phyloP scores from a whole-genome alignment of 345 rosid genomes.

The Kandelia obovata region DNA sequence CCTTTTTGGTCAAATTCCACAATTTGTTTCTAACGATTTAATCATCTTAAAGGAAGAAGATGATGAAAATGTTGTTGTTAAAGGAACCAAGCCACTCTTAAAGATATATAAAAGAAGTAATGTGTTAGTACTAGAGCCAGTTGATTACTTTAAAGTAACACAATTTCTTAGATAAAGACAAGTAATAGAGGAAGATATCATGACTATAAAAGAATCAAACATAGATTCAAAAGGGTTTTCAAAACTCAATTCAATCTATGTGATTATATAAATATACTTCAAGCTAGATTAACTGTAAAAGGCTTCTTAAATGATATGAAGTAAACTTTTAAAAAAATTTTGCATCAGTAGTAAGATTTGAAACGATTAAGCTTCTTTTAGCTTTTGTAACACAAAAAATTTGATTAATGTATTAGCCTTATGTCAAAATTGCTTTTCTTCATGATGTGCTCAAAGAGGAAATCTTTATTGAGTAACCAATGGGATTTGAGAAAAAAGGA shows the following conservation, averaged over 20 bases:
- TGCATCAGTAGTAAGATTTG: neutral
- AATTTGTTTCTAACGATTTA: too few relatives aligned
- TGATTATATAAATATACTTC: neutral
- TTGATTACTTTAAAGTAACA: too few relatives aligned
- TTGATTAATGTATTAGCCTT: neutral
- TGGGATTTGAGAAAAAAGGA: neutral
- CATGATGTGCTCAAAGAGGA: neutral
- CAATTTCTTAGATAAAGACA: too few relatives aligned
- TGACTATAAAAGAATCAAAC: too few relatives aligned
- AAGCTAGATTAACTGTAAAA: neutral
- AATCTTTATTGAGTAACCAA: neutral
- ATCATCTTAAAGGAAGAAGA: too few relatives aligned
- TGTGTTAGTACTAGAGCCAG: too few relatives aligned
- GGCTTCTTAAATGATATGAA: neutral
- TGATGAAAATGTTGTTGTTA: too few relatives aligned
- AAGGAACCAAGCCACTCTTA: too few relatives aligned
- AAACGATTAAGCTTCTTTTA: neutral
- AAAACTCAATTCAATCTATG: neutral
- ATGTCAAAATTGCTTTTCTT: neutral
- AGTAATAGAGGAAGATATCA: too few relatives aligned
- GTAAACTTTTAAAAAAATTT: neutral
- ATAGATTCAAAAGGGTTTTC: neutral
- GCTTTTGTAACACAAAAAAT: neutral
- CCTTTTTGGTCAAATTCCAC: too few relatives aligned
- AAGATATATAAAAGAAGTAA: too few relatives aligned